Percentiles rank a stretch among this genome's conserved stretches.
These are phyloP conservation scores for Cladophialophora yegresii DNA, from an alignment of 2,329 filamentous ascomycete genomes.

Conservation along the genomic window DNA sequence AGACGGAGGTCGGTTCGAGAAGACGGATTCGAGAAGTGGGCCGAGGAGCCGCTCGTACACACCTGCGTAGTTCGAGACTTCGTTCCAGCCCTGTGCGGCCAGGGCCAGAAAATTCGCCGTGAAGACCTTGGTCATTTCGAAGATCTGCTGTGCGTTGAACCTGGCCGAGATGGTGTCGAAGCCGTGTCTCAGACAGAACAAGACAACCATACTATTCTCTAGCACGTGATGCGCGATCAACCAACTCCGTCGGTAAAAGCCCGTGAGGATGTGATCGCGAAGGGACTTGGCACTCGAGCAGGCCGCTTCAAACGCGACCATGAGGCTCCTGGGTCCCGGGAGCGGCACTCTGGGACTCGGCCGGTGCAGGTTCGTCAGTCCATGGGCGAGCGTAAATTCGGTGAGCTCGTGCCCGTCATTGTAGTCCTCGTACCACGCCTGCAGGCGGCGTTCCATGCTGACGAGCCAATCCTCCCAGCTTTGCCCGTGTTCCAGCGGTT, in stretches of 20 bases:
- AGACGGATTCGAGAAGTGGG: slow-evolving; percentile 40
- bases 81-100: slow-evolving; percentile 41
- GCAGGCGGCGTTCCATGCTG: slow-evolving; percentile 36
- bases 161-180: slow-evolving; percentile 39
- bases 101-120: slow-evolving; percentile 41
- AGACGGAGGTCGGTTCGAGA: slow-evolving; percentile 35
- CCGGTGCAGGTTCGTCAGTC: slow-evolving; percentile 37
- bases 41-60: slow-evolving; percentile 39
- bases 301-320: slow-evolving; percentile 38
- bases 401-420: slow-evolving; percentile 36
- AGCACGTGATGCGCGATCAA: slow-evolving; percentile 38
- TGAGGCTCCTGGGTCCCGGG: slow-evolving; percentile 34
- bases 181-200: slow-evolving; percentile 41
- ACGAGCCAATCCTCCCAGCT: slow-evolving; percentile 39
- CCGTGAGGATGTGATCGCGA: slow-evolving; percentile 36
- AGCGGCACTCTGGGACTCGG: slow-evolving; percentile 37
- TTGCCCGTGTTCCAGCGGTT: slow-evolving; percentile 35
- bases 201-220: slow-evolving; percentile 38
- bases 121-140: slow-evolving; percentile 41
- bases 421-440: slow-evolving; percentile 37
- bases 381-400: slow-evolving; percentile 37
- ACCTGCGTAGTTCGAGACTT: slow-evolving; percentile 39
- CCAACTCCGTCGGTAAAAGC: slow-evolving; percentile 38
- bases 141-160: slow-evolving; percentile 39
- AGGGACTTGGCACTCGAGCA: slow-evolving; percentile 35